Base-by-base conservation (phyloP, 2,329 filamentous ascomycete genomes). In the Onygena corvina region DNA sequence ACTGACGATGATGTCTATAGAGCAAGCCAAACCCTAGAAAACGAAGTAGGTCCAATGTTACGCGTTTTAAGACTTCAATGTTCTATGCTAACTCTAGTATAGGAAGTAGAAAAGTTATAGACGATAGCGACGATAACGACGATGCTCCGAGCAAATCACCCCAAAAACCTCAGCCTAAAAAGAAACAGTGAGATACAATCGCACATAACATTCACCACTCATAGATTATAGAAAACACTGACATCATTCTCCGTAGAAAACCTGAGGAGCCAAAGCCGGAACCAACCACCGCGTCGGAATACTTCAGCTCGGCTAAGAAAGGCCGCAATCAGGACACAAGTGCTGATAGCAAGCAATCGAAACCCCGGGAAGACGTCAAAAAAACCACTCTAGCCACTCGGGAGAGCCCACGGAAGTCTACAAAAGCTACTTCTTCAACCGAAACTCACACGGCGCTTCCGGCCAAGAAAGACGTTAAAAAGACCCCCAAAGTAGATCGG, bases 91-190 rank as follows among this genome's bases (percentile, higher is more conserved):
- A 55, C 33, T 12, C 3, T 47, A 11, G 46, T 54, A 50, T 52
- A 70, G 67, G 67, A 18, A 72, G 66, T 46, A 79, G 84, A 50
- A 88, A 84, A 60, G 76, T 94, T 30, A 70, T 92, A 42, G 80
- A 88, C 53, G 87, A 94, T 54, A 90, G 86, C 55, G 83, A 85
- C 36, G 86, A 89, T 25, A 83, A 85, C 3, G 72, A 76, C 29
- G 69, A 53, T 12, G 49, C 54, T 14, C 66, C 65, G 27, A 53
- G 56, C 23, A 72, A 73, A 52, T 52, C 60, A 30, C 35, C 55
- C 46, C 49, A 59, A 2, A 69, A 70, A 38, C 58, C 60, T 11
- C 68, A 69, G 52, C 57, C 63, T 12, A 67, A 58, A 51, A 69
- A 66, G 51, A 63, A 73, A 51, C 65, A 73, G 76, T 80, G 70